Base-by-base conservation (phyloP, 139 green algal genomes). In the Pedinophyceae sp. region DNA sequence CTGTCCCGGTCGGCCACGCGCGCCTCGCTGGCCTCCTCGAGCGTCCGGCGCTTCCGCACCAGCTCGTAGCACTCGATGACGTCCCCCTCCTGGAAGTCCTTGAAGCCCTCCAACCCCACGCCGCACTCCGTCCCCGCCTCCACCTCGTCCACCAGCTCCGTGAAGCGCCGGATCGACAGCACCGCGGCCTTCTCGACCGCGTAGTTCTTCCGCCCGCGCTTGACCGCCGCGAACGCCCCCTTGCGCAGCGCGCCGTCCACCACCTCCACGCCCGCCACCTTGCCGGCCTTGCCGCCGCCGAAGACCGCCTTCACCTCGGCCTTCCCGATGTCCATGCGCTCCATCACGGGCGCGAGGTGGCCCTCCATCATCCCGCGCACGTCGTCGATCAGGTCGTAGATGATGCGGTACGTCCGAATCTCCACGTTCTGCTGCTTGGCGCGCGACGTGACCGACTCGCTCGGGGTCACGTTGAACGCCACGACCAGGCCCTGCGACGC, bases 321-420 rank as follows among this genome's bases (percentile, higher is more conserved):
- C 27, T 54, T 50, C 24, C 84, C 83, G n/a, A 91, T 28, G 4
- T 59, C 54, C 52, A 80, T 65, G 7, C 71, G 51, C 76, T 94
- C 85, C 68, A 90, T 77, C 34, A 89, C 65, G 20, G 70, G 34
- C 41, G 62, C 71, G 39, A 99, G 71, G 60, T 83, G 77, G 50
- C 88, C 91, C 76, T 97, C 88, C 92, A 99, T 99, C 13, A 74
- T 76, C 7, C 75, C 83, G 27, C 87, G 82, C 20, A 98, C 70
- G 54, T 96, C 85, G 61, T 99, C 88, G 10, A 99, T 71, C 10
- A 97, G 68, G 53, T 89, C 75, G 66, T 99, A 99, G 66, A 99
- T 99, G 61, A 97, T 80, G 43, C 70, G 59, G 62, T 77, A 76
- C 1, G 48, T 65, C 56, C 57, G 55, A 13, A 80, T 26, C 29